Evolutionary conservation across 805 yeast species (phyloP).

Genomic region (Sugiyamaella lignohabitans): DNA sequence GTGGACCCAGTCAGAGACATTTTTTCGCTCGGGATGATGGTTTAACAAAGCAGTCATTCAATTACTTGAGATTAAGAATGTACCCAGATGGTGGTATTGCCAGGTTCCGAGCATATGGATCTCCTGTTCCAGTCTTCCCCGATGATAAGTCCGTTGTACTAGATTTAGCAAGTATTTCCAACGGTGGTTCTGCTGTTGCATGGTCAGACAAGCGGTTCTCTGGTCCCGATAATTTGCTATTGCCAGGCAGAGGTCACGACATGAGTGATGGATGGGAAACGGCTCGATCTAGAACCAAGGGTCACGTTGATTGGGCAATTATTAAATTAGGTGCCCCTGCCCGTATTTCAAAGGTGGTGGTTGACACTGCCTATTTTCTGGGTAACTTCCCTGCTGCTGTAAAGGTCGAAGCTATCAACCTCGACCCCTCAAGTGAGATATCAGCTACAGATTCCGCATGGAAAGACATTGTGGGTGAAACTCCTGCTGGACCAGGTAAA

Average conservation of each 20-base stretch:
- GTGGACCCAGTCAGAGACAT: constrained; percentile 86
- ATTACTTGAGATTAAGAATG: constrained; percentile 81
- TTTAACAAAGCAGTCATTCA: constrained; percentile 57
- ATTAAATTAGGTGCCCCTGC: constrained; percentile 69
- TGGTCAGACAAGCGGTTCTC: constrained; percentile 93
- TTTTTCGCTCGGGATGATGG: constrained; percentile 59
- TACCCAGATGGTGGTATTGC: constrained; percentile 99
- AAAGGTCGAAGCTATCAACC: constrained; percentile 55
- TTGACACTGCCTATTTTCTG: constrained; percentile 90
- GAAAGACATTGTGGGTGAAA: constrained; percentile 56
- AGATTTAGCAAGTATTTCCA: constrained; percentile 74
- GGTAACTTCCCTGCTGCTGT: constrained; percentile 90
- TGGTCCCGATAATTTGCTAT: constrained; percentile 75
- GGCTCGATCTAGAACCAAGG: constrained; percentile 71
- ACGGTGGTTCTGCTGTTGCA: constrained; percentile 83
- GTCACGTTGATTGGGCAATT: constrained; percentile 89
- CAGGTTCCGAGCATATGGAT: constrained; percentile 83
- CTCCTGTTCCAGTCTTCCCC: constrained; percentile 66
- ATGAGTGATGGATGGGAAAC: constrained; percentile 99
- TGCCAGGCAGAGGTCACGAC: constrained; percentile 93
- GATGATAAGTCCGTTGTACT: constrained; percentile 39
- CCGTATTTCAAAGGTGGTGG: constrained; percentile 48
- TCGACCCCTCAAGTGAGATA: constrained; percentile 31
- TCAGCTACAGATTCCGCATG: constrained; percentile 43
- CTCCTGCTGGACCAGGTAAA: constrained; percentile 75